Percentiles rank a stretch among this genome's conserved stretches.
These are phyloP conservation scores for Actinomortierella ambigua DNA, from an alignment of 371 early-diverging fungal species.

Conservation along the genomic window DNA sequence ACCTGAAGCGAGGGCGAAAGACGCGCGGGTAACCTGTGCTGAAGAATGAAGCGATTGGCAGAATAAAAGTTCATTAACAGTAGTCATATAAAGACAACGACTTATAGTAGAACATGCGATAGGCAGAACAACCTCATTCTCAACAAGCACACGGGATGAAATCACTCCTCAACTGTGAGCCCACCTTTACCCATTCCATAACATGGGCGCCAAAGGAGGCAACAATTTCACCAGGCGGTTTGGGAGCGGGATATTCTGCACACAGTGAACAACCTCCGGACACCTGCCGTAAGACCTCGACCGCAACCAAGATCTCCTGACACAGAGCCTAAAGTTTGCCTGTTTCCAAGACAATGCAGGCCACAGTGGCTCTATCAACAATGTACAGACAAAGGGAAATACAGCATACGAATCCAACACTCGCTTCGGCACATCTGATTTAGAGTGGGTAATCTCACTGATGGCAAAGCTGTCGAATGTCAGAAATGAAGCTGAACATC, in stretches of 20 bases:
- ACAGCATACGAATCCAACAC: no score
- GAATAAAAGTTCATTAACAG: no score
- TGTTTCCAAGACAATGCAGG: slow-evolving; percentile 9
- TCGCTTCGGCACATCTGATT: no score
- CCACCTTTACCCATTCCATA: slow-evolving; percentile 6
- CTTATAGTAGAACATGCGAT: slow-evolving; percentile 5
- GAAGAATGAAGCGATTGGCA: no score
- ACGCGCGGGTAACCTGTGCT: no score
- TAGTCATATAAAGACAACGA: slow-evolving; percentile 9
- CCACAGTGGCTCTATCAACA: slow-evolving; percentile 9
- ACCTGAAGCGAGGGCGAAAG: no score
- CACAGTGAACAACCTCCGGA: slow-evolving; percentile 11
- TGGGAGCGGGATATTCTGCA: slow-evolving; percentile 10
- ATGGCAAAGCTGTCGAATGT: no score
- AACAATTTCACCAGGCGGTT: slow-evolving; percentile 14
- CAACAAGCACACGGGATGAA: slow-evolving; percentile 14
- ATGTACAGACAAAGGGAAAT: neutral
- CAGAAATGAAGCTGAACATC: slow-evolving; percentile 4
- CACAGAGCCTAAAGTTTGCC: slow-evolving; percentile 9
- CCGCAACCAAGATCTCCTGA: slow-evolving; percentile 14
- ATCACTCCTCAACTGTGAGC: slow-evolving; percentile 4
- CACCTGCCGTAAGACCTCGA: slow-evolving; percentile 14
- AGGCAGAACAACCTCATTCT: slow-evolving; percentile 7
- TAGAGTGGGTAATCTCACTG: no score
- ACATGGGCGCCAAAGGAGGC: slow-evolving; percentile 10